Base-by-base conservation (phyloP, 1,284 basidiomycete genomes). In the Prillingera fragicola region DNA sequence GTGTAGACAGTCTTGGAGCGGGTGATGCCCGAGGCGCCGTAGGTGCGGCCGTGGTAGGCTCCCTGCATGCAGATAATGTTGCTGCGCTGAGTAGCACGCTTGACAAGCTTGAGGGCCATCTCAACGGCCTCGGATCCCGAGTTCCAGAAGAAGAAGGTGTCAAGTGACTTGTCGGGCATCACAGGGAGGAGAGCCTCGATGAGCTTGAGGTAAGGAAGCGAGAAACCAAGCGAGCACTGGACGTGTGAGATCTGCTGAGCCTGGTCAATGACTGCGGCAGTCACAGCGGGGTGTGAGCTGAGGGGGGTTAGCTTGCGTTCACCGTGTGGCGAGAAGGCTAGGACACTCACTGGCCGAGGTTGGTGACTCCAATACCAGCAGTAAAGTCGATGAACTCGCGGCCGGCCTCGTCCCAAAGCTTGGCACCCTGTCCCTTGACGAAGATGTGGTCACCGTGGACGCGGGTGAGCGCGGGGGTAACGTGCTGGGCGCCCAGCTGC, bases 111-210 rank as follows among this genome's bases (percentile, higher is more conserved):
- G 50, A 61, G 43, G 12, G 54, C 50, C 24, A 55, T 50, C 44
- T 60, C 57, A 33, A 55, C 47, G 9, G 57, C 57, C 54, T 60
- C 57, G 33, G 65, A 63, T 7, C 71, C 71, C 5, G 89, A 94
- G 75, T 91, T 96, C 85, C 86, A 89, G 71, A 92, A 87, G 78
- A 88, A 94, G 78, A 96, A 92, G 15, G 87, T 87, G 70, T 71
- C 49, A 38, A 55, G 51, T 32, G 43, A 45, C 18, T 39, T 38
- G 43, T 50, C 32, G 31, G 57, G 57, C 55, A 60, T 57, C 18
- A 51, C 34, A 19, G 49, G 45, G 31, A 54, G 39, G 15, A 60
- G 52, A 14, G 38, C 33, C 45, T 57, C 53, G 33, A 57, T 27
- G 22, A 55, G 54, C 47, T 52, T 46, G 33, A 52, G 45, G 54